phyloP scores from a whole-genome alignment of 2,329 filamentous ascomycete species.

The Fusarium sp. region DNA sequence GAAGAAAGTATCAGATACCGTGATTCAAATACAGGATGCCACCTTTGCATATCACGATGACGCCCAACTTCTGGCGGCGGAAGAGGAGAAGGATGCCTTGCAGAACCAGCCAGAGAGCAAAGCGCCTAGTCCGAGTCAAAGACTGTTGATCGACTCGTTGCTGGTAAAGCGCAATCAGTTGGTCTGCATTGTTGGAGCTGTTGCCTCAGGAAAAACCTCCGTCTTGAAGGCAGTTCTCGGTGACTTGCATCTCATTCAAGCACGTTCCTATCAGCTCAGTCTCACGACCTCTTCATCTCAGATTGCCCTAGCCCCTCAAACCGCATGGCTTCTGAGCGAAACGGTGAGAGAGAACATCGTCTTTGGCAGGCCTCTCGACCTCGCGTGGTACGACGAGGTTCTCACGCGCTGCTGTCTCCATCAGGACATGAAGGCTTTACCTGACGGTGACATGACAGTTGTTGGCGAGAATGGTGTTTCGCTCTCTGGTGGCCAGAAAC shows the following conservation, averaged over 20 bases:
- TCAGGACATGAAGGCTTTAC: conserved; percentile 1
- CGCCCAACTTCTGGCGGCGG: background rate
- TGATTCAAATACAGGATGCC: conserved; percentile 2
- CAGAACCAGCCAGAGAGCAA: background rate
- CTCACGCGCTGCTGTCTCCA: conserved; percentile 15
- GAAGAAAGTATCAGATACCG: rapidly evolving
- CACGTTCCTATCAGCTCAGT: background rate
- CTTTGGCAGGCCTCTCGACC: conserved; percentile 1
- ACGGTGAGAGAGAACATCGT: conserved; percentile 19
- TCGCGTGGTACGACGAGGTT: conserved; percentile 16
- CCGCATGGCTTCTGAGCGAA: conserved; percentile 19
- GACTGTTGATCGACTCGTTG: background rate
- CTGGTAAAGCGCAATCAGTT: background rate
- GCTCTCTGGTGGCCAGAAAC: conserved; percentile 17
- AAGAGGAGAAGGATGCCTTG: background rate
- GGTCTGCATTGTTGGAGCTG: conserved; percentile 9
- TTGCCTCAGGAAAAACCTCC: conserved; percentile 18
- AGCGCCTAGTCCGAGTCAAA: background rate
- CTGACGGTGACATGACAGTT: conserved; percentile 22
- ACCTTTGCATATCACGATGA: conserved; percentile 17
- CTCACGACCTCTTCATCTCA: background rate
- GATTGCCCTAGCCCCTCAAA: conserved; percentile 8
- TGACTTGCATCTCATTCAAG: conserved; percentile 14
- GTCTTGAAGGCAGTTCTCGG: conserved; percentile 4
- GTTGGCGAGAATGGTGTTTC: conserved; percentile 25